These are phyloP conservation scores for Rhizopus delemar DNA, from an alignment of 371 early-diverging fungal genomes.

Conservation along the genomic window DNA sequence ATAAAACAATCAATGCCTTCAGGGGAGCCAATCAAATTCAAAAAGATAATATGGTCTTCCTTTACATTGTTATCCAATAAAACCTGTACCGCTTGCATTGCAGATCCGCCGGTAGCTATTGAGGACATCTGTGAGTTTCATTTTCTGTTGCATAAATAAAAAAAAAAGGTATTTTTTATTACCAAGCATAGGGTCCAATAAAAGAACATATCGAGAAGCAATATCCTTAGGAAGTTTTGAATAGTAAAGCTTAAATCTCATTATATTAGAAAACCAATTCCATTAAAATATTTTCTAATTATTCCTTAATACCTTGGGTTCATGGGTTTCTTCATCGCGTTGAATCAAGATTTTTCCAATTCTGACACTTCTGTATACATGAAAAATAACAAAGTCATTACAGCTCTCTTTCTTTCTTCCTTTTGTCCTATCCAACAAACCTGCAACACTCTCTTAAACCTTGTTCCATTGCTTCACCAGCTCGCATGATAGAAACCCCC, in stretches of 20 bases:
- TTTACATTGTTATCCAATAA: slow-evolving; percentile 82
- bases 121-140: not conserved
- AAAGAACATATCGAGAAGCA: slow-evolving; percentile 76
- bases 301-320: slow-evolving; percentile 65
- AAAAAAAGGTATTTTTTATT: slow-evolving; percentile 15
- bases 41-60: slow-evolving; percentile 82
- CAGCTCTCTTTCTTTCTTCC: not conserved
- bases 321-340: slow-evolving; percentile 90
- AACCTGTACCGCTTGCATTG: slow-evolving; percentile 88
- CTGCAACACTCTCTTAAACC: slow-evolving; percentile 89
- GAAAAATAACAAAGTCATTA: not conserved
- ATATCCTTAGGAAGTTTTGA: slow-evolving; percentile 91
- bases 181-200: slow-evolving; percentile 94
- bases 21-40: slow-evolving; percentile 81
- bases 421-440: slow-evolving; percentile 18
- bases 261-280: slow-evolving; percentile 3
- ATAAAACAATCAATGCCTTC: slow-evolving; percentile 84
- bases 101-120: slow-evolving; percentile 93
- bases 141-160: no score
- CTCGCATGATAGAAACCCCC: slow-evolving; percentile 95
- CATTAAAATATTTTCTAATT: slow-evolving; percentile 1
- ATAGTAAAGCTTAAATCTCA: slow-evolving; percentile 71
- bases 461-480: slow-evolving; percentile 93
- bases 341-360: slow-evolving; percentile 96
- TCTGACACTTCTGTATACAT: slow-evolving; percentile 68